Evolutionary conservation across 495 filamentous ascomycete genomes (phyloP), one percentile per base, ranked within the genome.

Genomic region (Podospora pseudoanserina): DNA sequence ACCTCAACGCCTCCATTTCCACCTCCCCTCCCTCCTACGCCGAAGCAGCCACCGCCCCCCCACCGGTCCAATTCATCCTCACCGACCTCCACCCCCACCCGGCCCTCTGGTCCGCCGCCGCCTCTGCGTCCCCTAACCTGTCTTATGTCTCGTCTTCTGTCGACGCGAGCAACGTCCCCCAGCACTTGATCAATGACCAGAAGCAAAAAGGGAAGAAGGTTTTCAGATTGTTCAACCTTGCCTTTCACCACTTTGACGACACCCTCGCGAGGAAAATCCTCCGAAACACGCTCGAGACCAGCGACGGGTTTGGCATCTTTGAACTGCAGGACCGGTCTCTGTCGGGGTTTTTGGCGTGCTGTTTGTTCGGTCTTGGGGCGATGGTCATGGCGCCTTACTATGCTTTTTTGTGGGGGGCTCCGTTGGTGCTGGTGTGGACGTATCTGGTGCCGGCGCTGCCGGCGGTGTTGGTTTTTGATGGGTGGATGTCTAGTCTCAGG

Each of bases 201-300:
- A 76, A 74, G 61, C 75, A 78, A 66, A 79, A 57, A 0, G 68
- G 76, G 2, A 79, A 75, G 61, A 80, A 81, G 70, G 82, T 89
- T 15, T 90, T 92, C 75, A 80, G 88, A 2, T 77, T 92, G 28
- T 93, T 89, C 76, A 91, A 87, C 71, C 80, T 93, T 13, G 86
- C 89, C 5, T 93, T 92, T 75, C 91, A 93, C 72, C 91, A 93
- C 78, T 92, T 93, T 70, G 84, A 86, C 65, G 87, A 93, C 70
- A 75, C 76, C 18, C 70, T 86, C 28, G 91, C 90, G 5, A 71
- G 69, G 34, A 77, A 77, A 3, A 87, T 92, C 15, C 75, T 93
- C 54, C 77, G 79, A 54, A 88, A 88, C 71, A 88, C 89, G 0
- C 72, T 92, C 2, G 79, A 86, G 68, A 89, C 65, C 0, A 19